Base-by-base conservation (phyloP, 1,284 basidiomycete species). In the Cystobasidiaceae sp. region DNA sequence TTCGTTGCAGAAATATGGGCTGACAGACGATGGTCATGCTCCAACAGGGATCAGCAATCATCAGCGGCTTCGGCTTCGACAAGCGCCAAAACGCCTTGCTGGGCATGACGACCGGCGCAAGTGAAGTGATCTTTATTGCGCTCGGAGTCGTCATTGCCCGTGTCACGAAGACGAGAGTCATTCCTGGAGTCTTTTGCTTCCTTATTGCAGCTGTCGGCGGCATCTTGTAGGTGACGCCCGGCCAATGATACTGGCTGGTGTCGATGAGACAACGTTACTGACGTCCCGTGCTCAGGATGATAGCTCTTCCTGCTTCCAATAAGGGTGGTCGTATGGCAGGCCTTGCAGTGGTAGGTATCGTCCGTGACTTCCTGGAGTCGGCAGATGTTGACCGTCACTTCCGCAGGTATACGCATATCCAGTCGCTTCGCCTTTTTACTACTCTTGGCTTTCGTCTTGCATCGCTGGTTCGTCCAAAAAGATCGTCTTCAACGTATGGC, bases 381-480 rank as follows among this genome's bases (percentile, higher is more conserved):
- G 65, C 68, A 21, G 32, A 73, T 0, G 71, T 71, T 8, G 11
- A 15, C 45, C 8, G 8, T 23, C 45, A 9, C 8, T 15, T 48
- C 15, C 11, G n/a, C n/a, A 48, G 45, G 45, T 48, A 11, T 48
- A 15, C 21, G 8, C 8, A 11, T 15, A 23, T 25, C 45, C 45
- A 11, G 45, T 48, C 8, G 45, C 45, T 8, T 17, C 15, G 8
- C 59, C 44, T 44, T 6, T 74, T 60, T 64, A 44, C 71, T 15
- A 48, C 45, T 34, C 17, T 30, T 33, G 51, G 51, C 8, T 48
- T 19, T 9, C 9, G 1, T 60, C 56, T 37, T 67, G 64, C 34
- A 65, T 74, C 0, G 69, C 71, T 2, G 74, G 74, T 21, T 69
- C 71, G 30, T 74, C 71, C 30, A 75, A 75, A 66, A 67, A 71